A percentile compares a stretch with the other conserved stretches of the same genome.
Evolutionary conservation across 1,284 basidiomycete genomes (phyloP).

Genomic region (Mycosarcoma maydis): DNA sequence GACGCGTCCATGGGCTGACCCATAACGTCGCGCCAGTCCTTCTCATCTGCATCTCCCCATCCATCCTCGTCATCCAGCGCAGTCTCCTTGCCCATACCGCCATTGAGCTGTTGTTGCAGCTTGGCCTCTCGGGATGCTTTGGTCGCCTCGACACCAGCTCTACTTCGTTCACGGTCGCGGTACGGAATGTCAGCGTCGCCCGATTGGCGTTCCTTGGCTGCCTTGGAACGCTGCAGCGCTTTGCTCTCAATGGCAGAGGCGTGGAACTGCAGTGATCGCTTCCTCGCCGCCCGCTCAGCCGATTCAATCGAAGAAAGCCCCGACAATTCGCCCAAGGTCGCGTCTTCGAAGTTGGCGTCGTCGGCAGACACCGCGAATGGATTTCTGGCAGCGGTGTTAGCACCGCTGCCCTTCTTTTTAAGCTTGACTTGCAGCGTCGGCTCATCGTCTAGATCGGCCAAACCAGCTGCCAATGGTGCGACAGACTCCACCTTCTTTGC

Average conservation of each 20-base stretch:
- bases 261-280: conserved; percentile 62
- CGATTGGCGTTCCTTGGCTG: conserved; percentile 50
- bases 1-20: conserved; percentile 32
- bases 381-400: conserved; percentile 14
- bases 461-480: conserved; percentile 40
- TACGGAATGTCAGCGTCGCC: conserved; percentile 66
- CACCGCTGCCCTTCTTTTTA: conserved; percentile 28
- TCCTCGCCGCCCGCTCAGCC: conserved; percentile 57
- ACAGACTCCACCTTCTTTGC: conserved; percentile 30
- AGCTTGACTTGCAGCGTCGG: conserved; percentile 36
- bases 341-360: conserved; percentile 27
- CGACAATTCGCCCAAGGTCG: conserved; percentile 59
- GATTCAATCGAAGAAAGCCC: conserved; percentile 52
- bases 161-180: conserved; percentile 60
- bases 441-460: conserved; percentile 47
- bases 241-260: conserved; percentile 52
- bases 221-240: conserved; percentile 36
- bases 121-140: conserved; percentile 55
- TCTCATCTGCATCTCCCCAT: conserved; percentile 61
- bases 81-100: conserved; percentile 27
- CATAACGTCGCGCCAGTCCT: conserved; percentile 62
- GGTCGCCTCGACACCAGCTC: conserved; percentile 59
- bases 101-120: conserved; percentile 26
- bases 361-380: conserved; percentile 30
- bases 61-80: conserved; percentile 46